Evolutionary conservation across 140 eudicot species (phyloP).

Genomic region (Anethum foeniculum): DNA sequence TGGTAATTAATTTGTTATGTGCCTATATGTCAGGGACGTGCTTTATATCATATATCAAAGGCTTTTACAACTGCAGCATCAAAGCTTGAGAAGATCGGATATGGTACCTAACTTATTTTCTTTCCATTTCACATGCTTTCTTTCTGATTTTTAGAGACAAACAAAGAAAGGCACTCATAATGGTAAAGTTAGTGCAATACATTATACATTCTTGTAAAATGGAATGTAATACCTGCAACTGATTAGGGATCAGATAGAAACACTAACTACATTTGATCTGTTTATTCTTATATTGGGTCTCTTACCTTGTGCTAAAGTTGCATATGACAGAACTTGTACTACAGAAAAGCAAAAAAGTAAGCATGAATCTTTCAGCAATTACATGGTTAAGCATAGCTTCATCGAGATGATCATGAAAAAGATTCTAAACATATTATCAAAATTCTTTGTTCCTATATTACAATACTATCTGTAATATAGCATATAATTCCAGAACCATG

Average conservation of each 20-base stretch:
- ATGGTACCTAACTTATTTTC: conserved; percentile 36
- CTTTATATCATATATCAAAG: conserved; percentile 72
- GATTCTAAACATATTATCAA: neutral
- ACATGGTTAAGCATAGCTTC: neutral
- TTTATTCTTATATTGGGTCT: neutral
- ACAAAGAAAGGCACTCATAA: neutral
- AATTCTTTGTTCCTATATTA: neutral
- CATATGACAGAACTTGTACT: neutral
- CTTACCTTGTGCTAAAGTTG: neutral
- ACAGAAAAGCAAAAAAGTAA: neutral
- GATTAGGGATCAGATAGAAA: neutral
- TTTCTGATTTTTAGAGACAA: neutral
- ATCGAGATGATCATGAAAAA: neutral
- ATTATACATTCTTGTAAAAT: neutral
- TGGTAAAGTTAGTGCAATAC: neutral
- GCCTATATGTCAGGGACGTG: conserved; percentile 60
- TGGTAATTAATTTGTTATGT: conserved; percentile 6
- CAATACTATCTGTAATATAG: neutral
- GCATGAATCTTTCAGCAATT: neutral
- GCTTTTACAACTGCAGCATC: conserved; percentile 78
- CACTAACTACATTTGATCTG: neutral
- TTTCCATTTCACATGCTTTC: neutral
- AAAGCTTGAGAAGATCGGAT: conserved; percentile 81
- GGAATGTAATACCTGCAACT: neutral
- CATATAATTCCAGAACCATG: neutral